Evolutionary conservation across 768 basidiomycete genomes (phyloP).

Genomic region (Trametes cubensis): DNA sequence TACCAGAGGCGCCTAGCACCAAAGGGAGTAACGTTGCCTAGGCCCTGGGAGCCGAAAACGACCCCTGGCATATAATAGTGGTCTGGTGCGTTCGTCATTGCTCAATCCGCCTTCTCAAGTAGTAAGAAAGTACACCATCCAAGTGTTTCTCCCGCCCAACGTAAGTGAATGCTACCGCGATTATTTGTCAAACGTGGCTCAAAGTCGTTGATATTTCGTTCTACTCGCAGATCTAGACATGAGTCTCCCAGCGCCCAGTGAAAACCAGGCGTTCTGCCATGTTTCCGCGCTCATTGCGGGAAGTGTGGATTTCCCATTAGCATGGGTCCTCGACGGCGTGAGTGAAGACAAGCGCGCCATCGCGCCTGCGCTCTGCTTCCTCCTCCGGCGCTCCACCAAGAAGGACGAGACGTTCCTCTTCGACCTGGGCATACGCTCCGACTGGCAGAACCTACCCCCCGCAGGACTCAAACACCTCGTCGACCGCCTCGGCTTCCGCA

Average conservation of each 20-base stretch:
- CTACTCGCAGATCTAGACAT: not conserved
- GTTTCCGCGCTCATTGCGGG: slow-evolving; percentile 62
- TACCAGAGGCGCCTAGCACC: not conserved
- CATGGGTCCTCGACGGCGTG: slow-evolving; percentile 36
- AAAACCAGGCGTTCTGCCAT: slow-evolving; percentile 51
- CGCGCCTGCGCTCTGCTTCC: slow-evolving; percentile 53
- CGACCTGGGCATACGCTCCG: slow-evolving; percentile 57
- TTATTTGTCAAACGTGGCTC: too few species aligned
- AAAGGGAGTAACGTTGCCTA: too few species aligned
- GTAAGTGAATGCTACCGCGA: too few species aligned
- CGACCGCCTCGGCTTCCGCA: slow-evolving; percentile 11
- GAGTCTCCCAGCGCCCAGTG: slow-evolving; percentile 42
- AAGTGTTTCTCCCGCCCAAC: too few species aligned
- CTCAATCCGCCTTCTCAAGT: too few species aligned
- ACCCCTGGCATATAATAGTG: too few species aligned
- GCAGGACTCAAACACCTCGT: not conserved
- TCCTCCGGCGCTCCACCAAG: slow-evolving; percentile 47
- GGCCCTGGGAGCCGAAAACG: too few species aligned
- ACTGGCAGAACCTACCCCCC: slow-evolving; percentile 30
- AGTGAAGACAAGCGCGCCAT: slow-evolving; percentile 22
- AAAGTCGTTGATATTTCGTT: too few species aligned
- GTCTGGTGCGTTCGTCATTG: too few species aligned
- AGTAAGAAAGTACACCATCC: too few species aligned
- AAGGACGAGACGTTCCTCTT: slow-evolving; percentile 42
- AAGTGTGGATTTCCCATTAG: slow-evolving; percentile 41